Base-by-base conservation (phyloP, 345 rosid species). In the Acer campestre region DNA sequence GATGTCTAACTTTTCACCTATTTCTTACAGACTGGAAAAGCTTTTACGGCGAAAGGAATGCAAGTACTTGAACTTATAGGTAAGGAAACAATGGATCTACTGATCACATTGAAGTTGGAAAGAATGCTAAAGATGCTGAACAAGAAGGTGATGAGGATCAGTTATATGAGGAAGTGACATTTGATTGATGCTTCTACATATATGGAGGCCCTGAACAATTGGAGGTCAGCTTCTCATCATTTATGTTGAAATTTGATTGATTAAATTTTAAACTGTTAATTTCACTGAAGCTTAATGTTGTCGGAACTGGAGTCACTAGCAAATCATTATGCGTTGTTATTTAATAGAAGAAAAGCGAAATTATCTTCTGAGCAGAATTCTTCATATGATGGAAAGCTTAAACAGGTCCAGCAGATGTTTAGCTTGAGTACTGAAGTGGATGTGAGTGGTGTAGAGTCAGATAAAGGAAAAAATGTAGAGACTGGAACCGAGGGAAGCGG, bases 141-240 rank as follows among this genome's bases (percentile, higher is more conserved):
- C 68, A 80, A 66, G 72, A 76, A 53, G 70, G 81, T 70, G 85
- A 83, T 69, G 95, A 89, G 84, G 99, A 94, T 87, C 97, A 89
- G 73, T 83, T 85, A 49, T 80, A 78, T 69, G 99, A 92, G 88
- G 98, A 97, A 85, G 90, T 94, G 69, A 88, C 94, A 75, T 97
- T 97, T 88, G 98, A 94, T 87, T 89, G 98, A 40, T 97, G 98
- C 86, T 97, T 97, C 89, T 97, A 94, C 81, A 97, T 97, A 79
- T 96, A 94, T 85, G 98, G 99, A 69, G 99, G 99, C 79, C 99
- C 98, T 76, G 98, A 96, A 82, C 98, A 92, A 81, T 84, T 96
- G 80, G 97, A 96, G 99, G 99, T 96, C 61, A 75, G 17, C 61
- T 73, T 77, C 77, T 68, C 64, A 42, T 80, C 74, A 49, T 62